phyloP scores from a whole-genome alignment of 1,139 yeast genomes.

The Hansenula sp. region DNA sequence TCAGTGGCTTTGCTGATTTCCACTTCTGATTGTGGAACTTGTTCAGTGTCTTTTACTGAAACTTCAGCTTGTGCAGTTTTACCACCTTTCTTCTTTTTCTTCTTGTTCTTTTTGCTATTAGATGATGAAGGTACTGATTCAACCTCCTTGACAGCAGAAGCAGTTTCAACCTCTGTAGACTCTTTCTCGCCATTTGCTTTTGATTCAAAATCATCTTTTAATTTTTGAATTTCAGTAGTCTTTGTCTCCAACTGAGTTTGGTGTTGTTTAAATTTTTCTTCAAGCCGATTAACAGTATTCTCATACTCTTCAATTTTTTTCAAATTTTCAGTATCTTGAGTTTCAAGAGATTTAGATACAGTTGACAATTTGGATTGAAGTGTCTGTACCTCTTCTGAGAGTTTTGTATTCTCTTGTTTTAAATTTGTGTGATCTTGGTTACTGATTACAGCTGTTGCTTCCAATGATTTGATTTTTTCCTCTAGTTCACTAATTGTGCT shows the following conservation, averaged over 20 bases:
- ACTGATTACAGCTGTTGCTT: too few species aligned
- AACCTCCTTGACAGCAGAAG: not conserved
- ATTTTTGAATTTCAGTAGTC: not conserved
- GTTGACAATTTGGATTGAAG: too few species aligned
- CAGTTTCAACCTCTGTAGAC: not conserved
- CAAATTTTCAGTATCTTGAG: not conserved
- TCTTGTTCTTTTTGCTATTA: slow-evolving; percentile 1
- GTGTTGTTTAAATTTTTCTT: too few species aligned
- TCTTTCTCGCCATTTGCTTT: not conserved
- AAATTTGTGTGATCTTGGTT: too few species aligned
- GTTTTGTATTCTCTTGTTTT: too few species aligned
- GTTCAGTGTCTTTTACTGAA: slow-evolving; percentile 6
- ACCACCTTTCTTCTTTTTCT: slow-evolving; percentile 1
- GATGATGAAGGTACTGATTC: not conserved
- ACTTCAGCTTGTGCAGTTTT: slow-evolving; percentile 3
- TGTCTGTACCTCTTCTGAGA: too few species aligned
- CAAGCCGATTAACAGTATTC: too few species aligned
- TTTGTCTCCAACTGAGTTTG: not conserved
- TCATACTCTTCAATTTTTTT: too few species aligned
- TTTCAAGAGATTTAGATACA: too few species aligned
- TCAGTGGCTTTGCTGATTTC: slow-evolving; percentile 12
- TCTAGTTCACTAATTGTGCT: too few species aligned
- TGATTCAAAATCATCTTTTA: not conserved
- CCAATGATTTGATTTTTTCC: too few species aligned
- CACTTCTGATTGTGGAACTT: slow-evolving; percentile 4